A percentile compares a stretch with the other conserved stretches of the same genome.
phyloP scores from a whole-genome alignment of 352 stramenopile genomes.

The Globisporangium radiosum region DNA sequence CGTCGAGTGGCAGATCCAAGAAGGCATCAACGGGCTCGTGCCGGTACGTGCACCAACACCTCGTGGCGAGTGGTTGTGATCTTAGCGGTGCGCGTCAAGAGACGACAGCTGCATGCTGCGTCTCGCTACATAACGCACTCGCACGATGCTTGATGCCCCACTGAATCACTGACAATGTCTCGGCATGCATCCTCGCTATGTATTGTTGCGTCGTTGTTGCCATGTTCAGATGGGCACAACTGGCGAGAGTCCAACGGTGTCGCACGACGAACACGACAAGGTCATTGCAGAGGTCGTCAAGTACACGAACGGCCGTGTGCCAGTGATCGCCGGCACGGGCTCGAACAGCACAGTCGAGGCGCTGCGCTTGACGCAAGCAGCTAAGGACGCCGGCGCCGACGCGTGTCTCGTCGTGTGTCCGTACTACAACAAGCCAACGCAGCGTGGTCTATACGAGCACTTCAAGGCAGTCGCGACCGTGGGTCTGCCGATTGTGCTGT shows the following conservation, averaged over 20 bases:
- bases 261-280: constrained; percentile 92
- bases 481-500: constrained; percentile 92
- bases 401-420: constrained; percentile 95
- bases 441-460: constrained; percentile 93
- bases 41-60: constrained; percentile 43
- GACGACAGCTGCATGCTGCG: too few species aligned
- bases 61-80: too few species aligned
- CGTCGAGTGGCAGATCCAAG: constrained; percentile 89
- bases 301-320: constrained; percentile 73
- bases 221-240: constrained; percentile 90
- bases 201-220: too few species aligned
- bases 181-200: too few species aligned
- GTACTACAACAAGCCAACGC: constrained; percentile 99
- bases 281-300: constrained; percentile 91
- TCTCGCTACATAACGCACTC: too few species aligned
- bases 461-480: constrained; percentile 88
- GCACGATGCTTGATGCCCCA: too few species aligned
- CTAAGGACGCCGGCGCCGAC: constrained; percentile 91
- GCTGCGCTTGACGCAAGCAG: constrained; percentile 79
- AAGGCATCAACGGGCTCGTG: constrained; percentile 95
- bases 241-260: constrained; percentile 94
- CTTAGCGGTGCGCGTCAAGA: too few species aligned
- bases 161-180: too few species aligned
- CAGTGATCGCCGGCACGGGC: constrained; percentile 93
- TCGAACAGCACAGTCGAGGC: constrained; percentile 91